Conservation (phyloP, 2,329 filamentous ascomycete genomes). For the Pseudonectria foliicola region DNA sequence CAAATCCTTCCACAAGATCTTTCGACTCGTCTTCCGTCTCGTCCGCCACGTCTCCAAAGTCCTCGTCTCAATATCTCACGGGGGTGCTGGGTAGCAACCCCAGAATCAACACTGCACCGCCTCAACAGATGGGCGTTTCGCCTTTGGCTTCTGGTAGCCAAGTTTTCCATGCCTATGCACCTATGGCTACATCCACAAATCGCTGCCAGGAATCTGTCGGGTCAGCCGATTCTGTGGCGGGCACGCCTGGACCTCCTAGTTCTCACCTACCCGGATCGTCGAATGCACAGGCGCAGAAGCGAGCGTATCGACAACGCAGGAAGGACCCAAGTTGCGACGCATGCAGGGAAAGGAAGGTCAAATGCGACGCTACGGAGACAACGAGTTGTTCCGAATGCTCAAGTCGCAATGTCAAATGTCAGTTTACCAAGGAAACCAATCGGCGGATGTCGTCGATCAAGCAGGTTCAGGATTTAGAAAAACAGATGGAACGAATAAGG, state of each 20-base stretch:
- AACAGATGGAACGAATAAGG: conserved; percentile 73
- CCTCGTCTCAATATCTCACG: conserved; percentile 44
- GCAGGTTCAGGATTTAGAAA: conserved; percentile 95
- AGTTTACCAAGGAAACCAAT: conserved; percentile 99
- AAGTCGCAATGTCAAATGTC: conserved; percentile 92
- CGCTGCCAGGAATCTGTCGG: conserved; percentile 54
- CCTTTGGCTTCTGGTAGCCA: conserved; percentile 41
- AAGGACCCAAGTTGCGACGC: conserved; percentile 98
- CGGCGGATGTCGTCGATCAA: conserved; percentile 98
- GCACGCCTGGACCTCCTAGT: conserved; percentile 40
- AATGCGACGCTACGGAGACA: conserved; percentile 94
- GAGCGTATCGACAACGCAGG: conserved; percentile 86
- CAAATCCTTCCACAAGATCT: conserved; percentile 53
- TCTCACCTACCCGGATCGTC: conserved; percentile 33
- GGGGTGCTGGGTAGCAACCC: conserved; percentile 46
- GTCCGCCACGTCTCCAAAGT: conserved; percentile 53
- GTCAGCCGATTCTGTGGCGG: conserved; percentile 50
- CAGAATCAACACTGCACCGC: conserved; percentile 41
- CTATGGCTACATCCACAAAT: conserved; percentile 40
- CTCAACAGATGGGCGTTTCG: conserved; percentile 48
- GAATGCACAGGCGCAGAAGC: conserved; percentile 66
- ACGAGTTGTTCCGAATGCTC: conserved; percentile 96
- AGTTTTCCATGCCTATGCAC: conserved; percentile 47
- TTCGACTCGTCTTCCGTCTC: conserved; percentile 60
- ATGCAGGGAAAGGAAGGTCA: conserved; percentile 77